Evolutionary conservation across 2,329 filamentous ascomycete species (phyloP).

Genomic region (Curvularia spicifera): DNA sequence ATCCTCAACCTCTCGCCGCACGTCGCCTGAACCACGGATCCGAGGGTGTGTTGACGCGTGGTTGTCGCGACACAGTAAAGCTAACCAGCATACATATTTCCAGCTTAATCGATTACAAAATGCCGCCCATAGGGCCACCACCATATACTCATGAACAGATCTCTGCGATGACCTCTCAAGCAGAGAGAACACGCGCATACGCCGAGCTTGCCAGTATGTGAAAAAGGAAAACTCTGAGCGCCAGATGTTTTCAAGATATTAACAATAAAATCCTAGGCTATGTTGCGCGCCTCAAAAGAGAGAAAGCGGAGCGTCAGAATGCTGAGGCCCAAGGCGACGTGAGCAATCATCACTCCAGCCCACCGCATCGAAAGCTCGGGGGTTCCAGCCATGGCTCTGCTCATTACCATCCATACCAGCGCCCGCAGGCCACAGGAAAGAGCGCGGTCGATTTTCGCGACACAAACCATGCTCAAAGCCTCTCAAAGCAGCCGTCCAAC

Average conservation of each 20-base stretch:
- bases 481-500: constrained; percentile 4
- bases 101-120: constrained; percentile 12
- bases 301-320: constrained; percentile 23
- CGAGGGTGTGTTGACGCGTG: not conserved
- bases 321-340: constrained; percentile 13
- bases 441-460: constrained; percentile 10
- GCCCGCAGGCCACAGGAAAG: constrained; percentile 13
- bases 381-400: constrained; percentile 16
- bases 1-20: not conserved
- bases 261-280: constrained; percentile 26
- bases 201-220: constrained; percentile 38
- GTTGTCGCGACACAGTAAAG: constrained; percentile 10
- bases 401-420: constrained; percentile 34
- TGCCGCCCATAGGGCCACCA: constrained; percentile 34
- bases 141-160: constrained; percentile 37
- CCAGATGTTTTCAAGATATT: constrained; percentile 16
- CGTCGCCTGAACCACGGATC: not conserved
- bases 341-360: not conserved
- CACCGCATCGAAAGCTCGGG: constrained; percentile 16
- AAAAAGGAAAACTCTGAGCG: not conserved
- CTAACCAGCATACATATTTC: not conserved
- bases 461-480: not conserved
- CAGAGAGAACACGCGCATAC: constrained; percentile 28
- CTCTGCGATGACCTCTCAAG: constrained; percentile 29
- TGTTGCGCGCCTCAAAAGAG: constrained; percentile 30